phyloP scores from a whole-genome alignment of 768 basidiomycete species.

The Crassisporium funariophilum region DNA sequence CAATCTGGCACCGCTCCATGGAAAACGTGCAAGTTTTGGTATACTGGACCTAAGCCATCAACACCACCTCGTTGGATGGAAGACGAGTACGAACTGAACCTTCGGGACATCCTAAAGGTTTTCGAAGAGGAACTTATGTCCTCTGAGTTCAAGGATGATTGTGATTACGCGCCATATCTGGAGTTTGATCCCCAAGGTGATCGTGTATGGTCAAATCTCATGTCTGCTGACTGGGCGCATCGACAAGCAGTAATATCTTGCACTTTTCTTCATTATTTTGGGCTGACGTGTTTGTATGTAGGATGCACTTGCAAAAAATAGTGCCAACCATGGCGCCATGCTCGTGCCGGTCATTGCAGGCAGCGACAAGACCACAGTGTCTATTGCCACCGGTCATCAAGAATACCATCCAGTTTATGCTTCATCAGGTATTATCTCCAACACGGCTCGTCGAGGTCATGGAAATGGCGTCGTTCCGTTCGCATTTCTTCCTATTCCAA shows the following conservation, averaged over 20 bases:
- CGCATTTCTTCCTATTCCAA: slow-evolving; percentile 38
- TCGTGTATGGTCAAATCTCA: slow-evolving; percentile 28
- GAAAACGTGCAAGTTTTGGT: background rate
- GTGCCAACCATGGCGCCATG: slow-evolving; percentile 30
- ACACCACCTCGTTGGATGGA: slow-evolving; percentile 7
- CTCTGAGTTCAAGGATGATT: slow-evolving; percentile 7
- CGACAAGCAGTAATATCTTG: slow-evolving; percentile 30
- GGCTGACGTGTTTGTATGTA: slow-evolving; percentile 7
- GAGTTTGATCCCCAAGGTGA: slow-evolving; percentile 10
- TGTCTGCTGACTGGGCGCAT: slow-evolving; percentile 40
- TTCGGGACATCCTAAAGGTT: slow-evolving; percentile 9
- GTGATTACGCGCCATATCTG: slow-evolving; percentile 8
- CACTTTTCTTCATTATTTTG: background rate
- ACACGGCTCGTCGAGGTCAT: slow-evolving; percentile 31
- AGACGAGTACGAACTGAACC: slow-evolving; percentile 23
- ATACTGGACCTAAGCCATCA: background rate
- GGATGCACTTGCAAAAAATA: slow-evolving; percentile 29
- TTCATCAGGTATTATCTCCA: slow-evolving; percentile 29
- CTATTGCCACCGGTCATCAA: slow-evolving; percentile 40
- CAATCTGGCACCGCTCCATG: slow-evolving; percentile 16
- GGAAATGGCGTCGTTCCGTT: slow-evolving; percentile 28
- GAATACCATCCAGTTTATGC: slow-evolving; percentile 40
- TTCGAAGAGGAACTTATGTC: background rate
- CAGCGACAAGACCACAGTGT: slow-evolving; percentile 46
- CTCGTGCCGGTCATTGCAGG: slow-evolving; percentile 35